Base-by-base conservation (phyloP, 2,329 filamentous ascomycete genomes). In the Drechslerella stenobrocha region DNA sequence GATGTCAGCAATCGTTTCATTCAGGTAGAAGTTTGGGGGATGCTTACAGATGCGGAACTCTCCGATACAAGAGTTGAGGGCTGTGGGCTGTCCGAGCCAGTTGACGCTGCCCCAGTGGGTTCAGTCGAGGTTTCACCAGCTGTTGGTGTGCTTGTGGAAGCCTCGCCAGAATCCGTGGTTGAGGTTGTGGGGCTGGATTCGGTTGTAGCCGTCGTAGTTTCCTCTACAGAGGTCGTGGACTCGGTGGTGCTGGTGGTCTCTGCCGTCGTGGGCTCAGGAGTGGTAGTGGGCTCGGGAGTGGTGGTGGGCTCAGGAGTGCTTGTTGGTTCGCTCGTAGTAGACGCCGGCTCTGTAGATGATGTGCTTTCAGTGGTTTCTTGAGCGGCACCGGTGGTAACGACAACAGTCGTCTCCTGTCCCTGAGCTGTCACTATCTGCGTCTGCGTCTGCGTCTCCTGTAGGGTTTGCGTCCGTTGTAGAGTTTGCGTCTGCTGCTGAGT, bases 381-480 rank as follows among this genome's bases (percentile, higher is more conserved):
- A 6, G 30, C 6, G 34, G 11, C 34, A 15, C 34, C 15, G 3
- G 34, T 37, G 20, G 52, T 53, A 8, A 52, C 52, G 5, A 52
- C 57, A 18, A 65, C 46, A 4, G 61, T 66, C 13, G 53, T 55
- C 35, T 28, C 2, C 18, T 35, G 50, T 2, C 28, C 28, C 28
- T 30, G 28, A 11, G 28, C 28, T 30, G 28, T 30, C 28, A 30
- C 28, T 5, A 11, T 30, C 28, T 30, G 28, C 24, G 44, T 47
- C 6, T 5, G 3, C 3, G 42, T 46, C 9, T 53, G 35, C 13
- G 52, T 48, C 8, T 30, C 20, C n/a, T 34, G 28, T 7, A 46
- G 53, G 11, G 55, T 44, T 15, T 67, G 63, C 9, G 55, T 26
- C 32, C 7, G 7, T n/a, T n/a, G n/a, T n/a, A n/a, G n/a, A n/a